Evolutionary conservation across 1,284 basidiomycete genomes (phyloP), one percentile per base, ranked within the genome.

Genomic region (Clitocybe nebularis): DNA sequence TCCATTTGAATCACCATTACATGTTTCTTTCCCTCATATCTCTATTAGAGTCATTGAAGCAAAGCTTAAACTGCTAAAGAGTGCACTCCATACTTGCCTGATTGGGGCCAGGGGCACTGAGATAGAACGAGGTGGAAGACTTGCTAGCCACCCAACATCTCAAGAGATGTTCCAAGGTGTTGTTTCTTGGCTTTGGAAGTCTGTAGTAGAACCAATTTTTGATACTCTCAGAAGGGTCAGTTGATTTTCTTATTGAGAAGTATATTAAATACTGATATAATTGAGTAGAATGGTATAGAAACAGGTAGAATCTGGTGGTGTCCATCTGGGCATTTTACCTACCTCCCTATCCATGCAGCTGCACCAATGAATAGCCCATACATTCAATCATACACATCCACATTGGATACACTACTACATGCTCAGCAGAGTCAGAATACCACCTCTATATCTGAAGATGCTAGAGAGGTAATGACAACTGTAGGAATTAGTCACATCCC

Each of bases 291-390:
- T 30, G 33, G 37, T 9, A 32, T 47, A 14, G 36, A 11, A 9
- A 29, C 28, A 22, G 45, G 45, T 8, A 41, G 44, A 34, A 28
- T 51, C 6, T 51, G 47, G 49, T 51, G 49, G 49, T 51, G 47
- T 35, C 47, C 49, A 11, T 43, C 47, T 19, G 49, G 49, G n/a
- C 14, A 35, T 7, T 47, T 51, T 23, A 42, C 36, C 13, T 33
- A 20, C 8, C 36, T 51, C 6, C 14, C 13, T 10, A 28, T 24
- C 11, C 41, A 22, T 34, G 33, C 33, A 34, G 26, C 26, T 4
- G 25, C 28, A 3, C 17, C 19, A 26, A 17, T 33, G 17, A 17
- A 16, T 34, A 9, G 17, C 11, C 13, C 33, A 34, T 46, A 36
- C 20, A 41, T 37, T 13, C 39, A 41, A 13, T 46, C 44, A 33